Evolutionary conservation across 2,329 filamentous ascomycete genomes (phyloP), one percentile per base, ranked within the genome.

Genomic region (Ophiosphaerella herpotricha): DNA sequence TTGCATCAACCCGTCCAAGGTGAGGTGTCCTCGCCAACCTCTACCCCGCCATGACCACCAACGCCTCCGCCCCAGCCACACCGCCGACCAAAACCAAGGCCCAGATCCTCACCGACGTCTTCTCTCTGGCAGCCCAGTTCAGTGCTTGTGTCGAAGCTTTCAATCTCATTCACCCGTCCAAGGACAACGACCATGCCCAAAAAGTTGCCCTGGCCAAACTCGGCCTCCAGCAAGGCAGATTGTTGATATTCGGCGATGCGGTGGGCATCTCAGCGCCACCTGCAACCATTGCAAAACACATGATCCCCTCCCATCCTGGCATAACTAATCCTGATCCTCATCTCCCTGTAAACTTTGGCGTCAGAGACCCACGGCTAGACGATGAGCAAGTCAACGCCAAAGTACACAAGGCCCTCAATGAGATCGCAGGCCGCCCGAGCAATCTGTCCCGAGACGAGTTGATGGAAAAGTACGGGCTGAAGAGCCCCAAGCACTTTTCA

Each of bases 201-300:
- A 75, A 76, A 52, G 68, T 77, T 18, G 68, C 75, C 18, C 68
- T 78, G 24, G 67, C 73, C 3, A 71, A 74, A 44, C 64, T 79
- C 5, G 77, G 77, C 45, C 69, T 80, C 21, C 74, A 79, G 56
- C 77, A 80, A 59, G 75, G 75, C 33, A 69, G 77, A 23, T 68
- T 80, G 39, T 66, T 80, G 47, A 78, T 78, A 50, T 79, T 77
- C 68, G 77, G 77, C n/a, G 75, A 78, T 58, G 73, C 73, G 5
- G 68, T 79, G 9, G 77, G 77, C 21, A 74, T 80, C 24, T 72
- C 71, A 16, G 75, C 75, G 16, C 76, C 76, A 14, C 76, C 76
- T 14, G 61, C 68, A 2, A 69, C 65, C 1, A 76, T 78, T 44
- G 77, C 76, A 21, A 66, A 71, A 39, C 72, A 74, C 47, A 76